Conservation (phyloP, 2,329 filamentous ascomycete genomes). For the Dryadomyces quercus-mongolicae region DNA sequence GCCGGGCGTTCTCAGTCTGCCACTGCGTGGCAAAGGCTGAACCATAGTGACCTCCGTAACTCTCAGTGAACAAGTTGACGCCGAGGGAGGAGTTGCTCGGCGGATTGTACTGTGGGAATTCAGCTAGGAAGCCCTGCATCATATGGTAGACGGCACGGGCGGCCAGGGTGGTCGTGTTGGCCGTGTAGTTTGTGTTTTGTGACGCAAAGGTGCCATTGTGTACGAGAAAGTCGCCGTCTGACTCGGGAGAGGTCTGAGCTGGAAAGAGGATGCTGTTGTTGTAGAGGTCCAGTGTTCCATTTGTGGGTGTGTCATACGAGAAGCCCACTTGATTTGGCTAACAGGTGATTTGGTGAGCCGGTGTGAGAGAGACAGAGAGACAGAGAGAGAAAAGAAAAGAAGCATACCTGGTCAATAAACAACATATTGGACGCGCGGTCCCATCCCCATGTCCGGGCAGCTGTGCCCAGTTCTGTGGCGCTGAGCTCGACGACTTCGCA, state of each 20-base stretch:
- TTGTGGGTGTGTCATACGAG: conserved; percentile 51
- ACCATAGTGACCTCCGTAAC: conserved; percentile 59
- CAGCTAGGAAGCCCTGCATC: conserved; percentile 45
- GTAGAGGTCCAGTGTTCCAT: conserved; percentile 43
- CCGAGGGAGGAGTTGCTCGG: conserved; percentile 34
- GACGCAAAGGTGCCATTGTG: conserved; percentile 56
- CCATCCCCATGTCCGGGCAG: conserved; percentile 52
- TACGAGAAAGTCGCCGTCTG: conserved; percentile 19
- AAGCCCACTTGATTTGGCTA: conserved; percentile 60
- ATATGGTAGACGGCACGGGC: conserved; percentile 54
- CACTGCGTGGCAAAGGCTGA: conserved; percentile 48
- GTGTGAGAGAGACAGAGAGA: neutral
- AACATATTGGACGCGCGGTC: conserved; percentile 43
- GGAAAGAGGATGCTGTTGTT: conserved; percentile 25
- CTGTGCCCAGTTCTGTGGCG: conserved; percentile 37
- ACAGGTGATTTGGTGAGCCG: conserved; percentile 10
- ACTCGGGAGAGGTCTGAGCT: conserved; percentile 13
- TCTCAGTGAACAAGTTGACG: conserved; percentile 56
- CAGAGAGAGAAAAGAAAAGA: too few relatives aligned
- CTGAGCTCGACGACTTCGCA: conserved; percentile 37
- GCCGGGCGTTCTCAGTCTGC: conserved; percentile 48
- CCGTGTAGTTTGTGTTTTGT: conserved; percentile 31
- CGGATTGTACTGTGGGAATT: conserved; percentile 47
- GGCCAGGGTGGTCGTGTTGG: conserved; percentile 43
- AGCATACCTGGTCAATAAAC: conserved; percentile 39